These are phyloP conservation scores for Cladophialophora yegresii DNA, from an alignment of 2,329 filamentous ascomycete species.

Conservation along the genomic window DNA sequence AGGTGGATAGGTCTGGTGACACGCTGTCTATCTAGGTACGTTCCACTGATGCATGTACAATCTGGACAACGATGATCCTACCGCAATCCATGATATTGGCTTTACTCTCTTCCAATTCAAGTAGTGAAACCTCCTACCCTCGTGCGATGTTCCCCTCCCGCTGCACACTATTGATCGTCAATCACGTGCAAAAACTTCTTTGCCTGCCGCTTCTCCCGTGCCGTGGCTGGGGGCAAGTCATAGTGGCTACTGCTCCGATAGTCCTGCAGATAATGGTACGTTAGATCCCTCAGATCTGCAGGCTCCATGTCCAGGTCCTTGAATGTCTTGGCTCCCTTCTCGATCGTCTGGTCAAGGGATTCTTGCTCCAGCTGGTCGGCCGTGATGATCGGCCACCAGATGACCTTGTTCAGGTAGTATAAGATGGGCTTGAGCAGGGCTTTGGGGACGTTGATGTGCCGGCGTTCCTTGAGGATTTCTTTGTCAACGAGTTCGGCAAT, in stretches of 20 bases:
- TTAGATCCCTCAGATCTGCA: conserved; percentile 79
- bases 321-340: conserved; percentile 90
- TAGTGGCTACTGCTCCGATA: conserved; percentile 88
- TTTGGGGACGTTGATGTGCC: conserved; percentile 90
- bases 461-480: conserved; percentile 86
- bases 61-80: not conserved
- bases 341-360: conserved; percentile 89
- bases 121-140: not conserved
- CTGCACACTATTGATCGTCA: conserved; percentile 67
- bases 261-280: conserved; percentile 92
- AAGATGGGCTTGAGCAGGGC: conserved; percentile 73
- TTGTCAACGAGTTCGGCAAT: conserved; percentile 84
- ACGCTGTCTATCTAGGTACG: not conserved
- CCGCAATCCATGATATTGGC: not conserved
- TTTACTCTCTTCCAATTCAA: not conserved
- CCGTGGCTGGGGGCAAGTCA: conserved; percentile 89
- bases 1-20: not conserved
- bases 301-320: conserved; percentile 89
- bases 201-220: conserved; percentile 91
- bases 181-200: conserved; percentile 95
- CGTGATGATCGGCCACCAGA: conserved; percentile 81
- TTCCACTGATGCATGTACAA: not conserved
- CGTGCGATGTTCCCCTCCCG: not conserved
- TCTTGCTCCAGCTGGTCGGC: conserved; percentile 90
- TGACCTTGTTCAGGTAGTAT: conserved; percentile 70